Evolutionary conservation across 371 early-diverging fungal genomes (phyloP).

Genomic region (Apophysomyces ossiformis): DNA sequence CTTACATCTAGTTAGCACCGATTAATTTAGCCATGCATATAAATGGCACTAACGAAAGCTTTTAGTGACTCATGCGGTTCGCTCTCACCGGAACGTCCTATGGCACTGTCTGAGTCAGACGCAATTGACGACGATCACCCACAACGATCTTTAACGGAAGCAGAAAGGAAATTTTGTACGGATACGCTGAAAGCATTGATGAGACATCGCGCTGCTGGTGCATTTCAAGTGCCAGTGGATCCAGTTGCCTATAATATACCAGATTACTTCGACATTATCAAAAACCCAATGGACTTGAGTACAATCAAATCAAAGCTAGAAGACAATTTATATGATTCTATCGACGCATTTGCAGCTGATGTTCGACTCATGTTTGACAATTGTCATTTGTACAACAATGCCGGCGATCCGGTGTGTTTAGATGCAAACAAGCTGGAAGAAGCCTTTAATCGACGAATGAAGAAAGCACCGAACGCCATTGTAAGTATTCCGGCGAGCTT

Average conservation of each 20-base stretch:
- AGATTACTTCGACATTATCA: slow-evolving; percentile 87
- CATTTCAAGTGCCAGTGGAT: slow-evolving; percentile 75
- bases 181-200: slow-evolving; percentile 62
- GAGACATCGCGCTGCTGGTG: slow-evolving; percentile 66
- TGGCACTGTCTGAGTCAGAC: slow-evolving; percentile 1
- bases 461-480: slow-evolving; percentile 22
- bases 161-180: slow-evolving; percentile 20
- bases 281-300: slow-evolving; percentile 97
- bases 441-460: slow-evolving; percentile 58
- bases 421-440: slow-evolving; percentile 65
- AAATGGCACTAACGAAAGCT: not conserved
- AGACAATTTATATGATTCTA: slow-evolving; percentile 41
- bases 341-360: slow-evolving; percentile 52
- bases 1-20: too few relatives aligned
- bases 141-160: slow-evolving; percentile 4
- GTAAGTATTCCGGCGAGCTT: slow-evolving; percentile 8
- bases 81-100: slow-evolving; percentile 8
- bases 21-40: not conserved
- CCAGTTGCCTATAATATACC: slow-evolving; percentile 47
- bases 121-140: not conserved
- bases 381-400: slow-evolving; percentile 76
- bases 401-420: slow-evolving; percentile 73
- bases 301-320: slow-evolving; percentile 83
- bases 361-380: slow-evolving; percentile 58
- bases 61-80: slow-evolving; percentile 6